phyloP scores from a whole-genome alignment of 768 basidiomycete genomes.

The Leccinum sublutescens region DNA sequence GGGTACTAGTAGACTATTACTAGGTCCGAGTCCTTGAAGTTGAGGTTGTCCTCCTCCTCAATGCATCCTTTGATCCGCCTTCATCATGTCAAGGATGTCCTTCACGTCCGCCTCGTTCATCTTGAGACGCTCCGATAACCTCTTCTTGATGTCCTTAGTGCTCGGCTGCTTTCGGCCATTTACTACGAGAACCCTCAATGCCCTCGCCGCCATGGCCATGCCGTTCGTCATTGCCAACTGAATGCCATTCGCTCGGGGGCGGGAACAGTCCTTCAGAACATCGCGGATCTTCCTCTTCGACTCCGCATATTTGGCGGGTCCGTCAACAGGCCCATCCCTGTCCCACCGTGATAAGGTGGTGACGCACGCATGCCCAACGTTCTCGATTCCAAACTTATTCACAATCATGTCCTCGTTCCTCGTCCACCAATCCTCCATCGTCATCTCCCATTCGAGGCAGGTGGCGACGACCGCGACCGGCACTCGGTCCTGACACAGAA shows the following conservation, averaged over 20 bases:
- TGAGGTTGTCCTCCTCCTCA: neutral
- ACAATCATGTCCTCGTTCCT: conserved; percentile 10
- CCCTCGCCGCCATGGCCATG: neutral
- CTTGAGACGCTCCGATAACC: neutral
- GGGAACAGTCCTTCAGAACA: conserved; percentile 1
- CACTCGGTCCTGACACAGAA: conserved; percentile 35
- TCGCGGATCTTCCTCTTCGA: conserved; percentile 13
- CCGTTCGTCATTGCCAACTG: neutral
- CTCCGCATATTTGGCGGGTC: conserved; percentile 6
- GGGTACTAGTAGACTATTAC: neutral
- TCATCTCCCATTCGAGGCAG: conserved; percentile 12
- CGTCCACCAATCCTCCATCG: neutral
- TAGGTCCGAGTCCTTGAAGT: neutral
- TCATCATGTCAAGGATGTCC: neutral
- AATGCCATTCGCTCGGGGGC: neutral
- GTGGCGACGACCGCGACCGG: conserved; percentile 37
- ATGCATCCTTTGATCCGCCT: neutral
- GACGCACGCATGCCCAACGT: conserved; percentile 24
- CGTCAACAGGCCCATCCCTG: neutral
- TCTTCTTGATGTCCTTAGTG: neutral
- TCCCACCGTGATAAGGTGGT: conserved; percentile 1
- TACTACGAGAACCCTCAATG: neutral
- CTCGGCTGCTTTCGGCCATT: neutral
- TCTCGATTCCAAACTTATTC: conserved; percentile 7
- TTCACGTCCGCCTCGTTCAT: neutral